A percentile compares a stretch with the other conserved stretches of the same genome.
phyloP scores from a whole-genome alignment of 2,329 filamentous ascomycete genomes.

The Talaromyces amestolkiae region DNA sequence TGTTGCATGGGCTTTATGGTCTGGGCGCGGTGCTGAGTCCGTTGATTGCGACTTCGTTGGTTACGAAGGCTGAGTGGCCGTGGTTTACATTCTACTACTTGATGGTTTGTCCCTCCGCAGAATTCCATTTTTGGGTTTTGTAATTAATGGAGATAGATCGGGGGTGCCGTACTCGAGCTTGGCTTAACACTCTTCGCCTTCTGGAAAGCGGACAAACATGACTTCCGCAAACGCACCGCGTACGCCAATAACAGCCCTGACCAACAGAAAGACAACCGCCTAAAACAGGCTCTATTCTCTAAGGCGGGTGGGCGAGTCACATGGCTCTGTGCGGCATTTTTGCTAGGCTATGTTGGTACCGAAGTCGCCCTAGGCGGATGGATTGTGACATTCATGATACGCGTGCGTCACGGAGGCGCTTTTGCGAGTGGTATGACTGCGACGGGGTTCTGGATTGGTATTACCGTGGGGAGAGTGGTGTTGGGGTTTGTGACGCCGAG shows the following conservation, averaged over 20 bases:
- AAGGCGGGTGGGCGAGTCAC: conserved; percentile 47
- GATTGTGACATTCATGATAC: conserved; percentile 86
- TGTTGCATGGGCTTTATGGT: conserved; percentile 69
- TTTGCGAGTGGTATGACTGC: conserved; percentile 73
- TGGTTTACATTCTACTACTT: conserved; percentile 78
- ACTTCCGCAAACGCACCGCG: conserved; percentile 15
- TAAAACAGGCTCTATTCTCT: conserved; percentile 19
- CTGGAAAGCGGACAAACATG: conserved; percentile 22
- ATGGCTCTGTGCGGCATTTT: conserved; percentile 69
- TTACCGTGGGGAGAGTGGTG: conserved; percentile 70
- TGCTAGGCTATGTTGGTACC: conserved; percentile 74
- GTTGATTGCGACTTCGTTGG: conserved; percentile 68
- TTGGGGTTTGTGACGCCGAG: conserved; percentile 72
- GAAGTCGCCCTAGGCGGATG: conserved; percentile 72
- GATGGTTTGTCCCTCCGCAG: conserved; percentile 51
- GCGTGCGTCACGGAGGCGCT: conserved; percentile 63
- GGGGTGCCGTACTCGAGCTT: conserved; percentile 54
- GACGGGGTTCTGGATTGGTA: conserved; percentile 80
- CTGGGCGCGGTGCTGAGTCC: conserved; percentile 67
- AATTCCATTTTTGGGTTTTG: background rate
- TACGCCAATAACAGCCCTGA: background rate
- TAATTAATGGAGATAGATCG: conserved; percentile 5
- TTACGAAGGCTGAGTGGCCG: conserved; percentile 58
- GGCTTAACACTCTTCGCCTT: conserved; percentile 32
- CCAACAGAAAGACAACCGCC: conserved; percentile 10